phyloP scores from a whole-genome alignment of 2,329 filamentous ascomycete species.

The Trichophyton verrucosum region DNA sequence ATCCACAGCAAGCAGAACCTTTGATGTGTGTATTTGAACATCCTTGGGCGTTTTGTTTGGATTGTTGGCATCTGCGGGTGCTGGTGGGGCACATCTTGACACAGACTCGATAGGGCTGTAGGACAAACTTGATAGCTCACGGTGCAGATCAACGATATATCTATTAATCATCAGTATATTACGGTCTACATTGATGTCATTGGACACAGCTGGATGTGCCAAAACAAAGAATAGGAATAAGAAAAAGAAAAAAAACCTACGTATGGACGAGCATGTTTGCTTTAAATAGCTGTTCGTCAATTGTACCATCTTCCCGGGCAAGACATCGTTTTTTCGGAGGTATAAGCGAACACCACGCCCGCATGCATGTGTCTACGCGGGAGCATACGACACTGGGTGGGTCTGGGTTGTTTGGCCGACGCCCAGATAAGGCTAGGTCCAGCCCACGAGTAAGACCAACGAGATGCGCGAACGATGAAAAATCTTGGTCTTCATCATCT shows the following conservation, averaged over 20 bases:
- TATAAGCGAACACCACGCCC: slow-evolving; percentile 29
- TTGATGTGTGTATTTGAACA: slow-evolving; percentile 28
- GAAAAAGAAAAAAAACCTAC: slow-evolving; percentile 14
- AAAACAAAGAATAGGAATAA: neutral
- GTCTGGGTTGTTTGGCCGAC: slow-evolving; percentile 10
- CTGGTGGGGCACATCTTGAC: slow-evolving; percentile 23
- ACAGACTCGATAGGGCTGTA: slow-evolving; percentile 29
- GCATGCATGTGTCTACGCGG: slow-evolving; percentile 24
- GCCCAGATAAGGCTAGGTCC: slow-evolving; percentile 15
- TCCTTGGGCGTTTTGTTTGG: slow-evolving; percentile 7
- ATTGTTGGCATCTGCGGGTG: slow-evolving; percentile 10
- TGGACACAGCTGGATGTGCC: neutral
- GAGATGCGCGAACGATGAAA: slow-evolving; percentile 26
- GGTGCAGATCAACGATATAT: slow-evolving; percentile 26
- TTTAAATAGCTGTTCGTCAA: slow-evolving; percentile 61
- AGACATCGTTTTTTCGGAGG: slow-evolving; percentile 23
- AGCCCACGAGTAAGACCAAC: slow-evolving; percentile 20
- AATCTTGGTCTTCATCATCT: slow-evolving; percentile 13
- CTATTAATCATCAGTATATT: slow-evolving; percentile 14
- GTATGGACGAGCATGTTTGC: slow-evolving; percentile 58
- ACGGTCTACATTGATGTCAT: slow-evolving; percentile 23
- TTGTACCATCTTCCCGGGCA: slow-evolving; percentile 43
- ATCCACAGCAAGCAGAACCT: slow-evolving; percentile 26
- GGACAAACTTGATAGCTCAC: slow-evolving; percentile 28
- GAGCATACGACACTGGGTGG: slow-evolving; percentile 17